Conservation (phyloP, 2,329 filamentous ascomycete genomes). For the Fusarium sp. region DNA sequence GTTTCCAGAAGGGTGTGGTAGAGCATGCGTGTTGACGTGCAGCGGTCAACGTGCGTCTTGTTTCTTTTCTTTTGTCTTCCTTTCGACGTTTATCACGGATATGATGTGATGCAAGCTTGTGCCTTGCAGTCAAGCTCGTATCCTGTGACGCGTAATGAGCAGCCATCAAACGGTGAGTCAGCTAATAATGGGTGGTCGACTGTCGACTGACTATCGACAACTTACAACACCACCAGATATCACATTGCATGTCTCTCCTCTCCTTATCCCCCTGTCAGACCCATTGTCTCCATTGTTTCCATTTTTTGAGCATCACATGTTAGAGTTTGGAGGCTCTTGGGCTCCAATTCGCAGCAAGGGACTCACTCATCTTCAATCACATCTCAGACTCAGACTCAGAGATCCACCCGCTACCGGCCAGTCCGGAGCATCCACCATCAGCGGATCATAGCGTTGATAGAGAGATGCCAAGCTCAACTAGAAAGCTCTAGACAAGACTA, state of each 20-base stretch:
- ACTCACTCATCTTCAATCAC: neutral
- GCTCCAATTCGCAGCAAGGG: slow-evolving; percentile 18
- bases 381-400: neutral
- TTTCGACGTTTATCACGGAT: neutral
- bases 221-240: slow-evolving; percentile 6
- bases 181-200: neutral
- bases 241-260: slow-evolving; percentile 8
- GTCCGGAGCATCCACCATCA: slow-evolving; percentile 30
- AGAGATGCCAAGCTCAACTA: slow-evolving; percentile 34
- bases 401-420: slow-evolving; percentile 36
- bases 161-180: slow-evolving; percentile 10
- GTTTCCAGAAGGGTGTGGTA: slow-evolving; percentile 22
- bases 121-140: slow-evolving; percentile 8
- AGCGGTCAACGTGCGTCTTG: slow-evolving; percentile 18
- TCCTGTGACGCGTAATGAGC: slow-evolving; percentile 35
- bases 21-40: slow-evolving; percentile 38
- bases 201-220: neutral
- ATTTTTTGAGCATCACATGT: slow-evolving; percentile 38
- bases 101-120: neutral
- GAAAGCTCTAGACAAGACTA: slow-evolving; percentile 26
- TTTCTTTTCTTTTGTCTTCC: slow-evolving; percentile 8
- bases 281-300: slow-evolving; percentile 16
- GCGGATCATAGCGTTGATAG: slow-evolving; percentile 34
- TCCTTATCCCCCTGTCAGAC: neutral
- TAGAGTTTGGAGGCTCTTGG: slow-evolving; percentile 31